These are phyloP conservation scores for Dacryopinax spathularia DNA, from an alignment of 768 basidiomycete genomes.

Conservation along the genomic window DNA sequence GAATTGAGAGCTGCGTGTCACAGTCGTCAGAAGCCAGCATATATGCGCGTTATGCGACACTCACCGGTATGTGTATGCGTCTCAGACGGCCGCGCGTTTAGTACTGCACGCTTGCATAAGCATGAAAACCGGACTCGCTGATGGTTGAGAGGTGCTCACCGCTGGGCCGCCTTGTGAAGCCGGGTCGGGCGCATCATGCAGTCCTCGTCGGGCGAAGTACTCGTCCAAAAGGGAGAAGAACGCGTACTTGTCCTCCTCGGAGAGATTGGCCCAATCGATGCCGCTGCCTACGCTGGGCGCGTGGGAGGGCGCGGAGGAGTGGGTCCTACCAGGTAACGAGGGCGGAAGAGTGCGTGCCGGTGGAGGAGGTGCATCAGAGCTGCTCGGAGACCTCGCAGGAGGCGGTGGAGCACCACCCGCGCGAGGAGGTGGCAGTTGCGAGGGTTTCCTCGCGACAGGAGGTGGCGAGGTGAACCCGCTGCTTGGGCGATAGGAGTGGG, in stretches of 20 bases:
- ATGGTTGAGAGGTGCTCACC: neutral
- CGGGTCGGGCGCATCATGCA: neutral
- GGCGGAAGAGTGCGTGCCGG: conserved; percentile 4
- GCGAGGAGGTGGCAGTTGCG: conserved; percentile 14
- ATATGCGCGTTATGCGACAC: neutral
- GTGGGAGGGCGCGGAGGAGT: neutral
- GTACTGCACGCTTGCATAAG: conserved; percentile 3
- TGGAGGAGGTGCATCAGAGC: conserved; percentile 19
- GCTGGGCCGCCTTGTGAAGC: neutral
- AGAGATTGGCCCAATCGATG: conserved; percentile 60
- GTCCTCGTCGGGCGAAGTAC: conserved; percentile 37
- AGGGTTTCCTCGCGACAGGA: conserved; percentile 18
- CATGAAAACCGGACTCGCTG: neutral
- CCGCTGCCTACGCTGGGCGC: conserved; percentile 8
- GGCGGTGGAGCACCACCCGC: conserved; percentile 13
- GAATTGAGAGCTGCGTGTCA: neutral
- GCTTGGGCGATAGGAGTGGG: conserved; percentile 27
- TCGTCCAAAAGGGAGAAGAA: conserved; percentile 75
- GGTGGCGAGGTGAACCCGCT: conserved; percentile 21
- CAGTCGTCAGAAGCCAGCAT: neutral
- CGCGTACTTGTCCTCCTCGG: conserved; percentile 48
- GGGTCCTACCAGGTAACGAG: neutral
- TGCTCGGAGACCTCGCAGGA: conserved; percentile 11
- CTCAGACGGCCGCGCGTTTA: neutral
- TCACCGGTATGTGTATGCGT: neutral